Evolutionary conservation across 2,329 filamentous ascomycete genomes (phyloP), one percentile per base, ranked within the genome.

Genomic region (Botrytis squamosa): DNA sequence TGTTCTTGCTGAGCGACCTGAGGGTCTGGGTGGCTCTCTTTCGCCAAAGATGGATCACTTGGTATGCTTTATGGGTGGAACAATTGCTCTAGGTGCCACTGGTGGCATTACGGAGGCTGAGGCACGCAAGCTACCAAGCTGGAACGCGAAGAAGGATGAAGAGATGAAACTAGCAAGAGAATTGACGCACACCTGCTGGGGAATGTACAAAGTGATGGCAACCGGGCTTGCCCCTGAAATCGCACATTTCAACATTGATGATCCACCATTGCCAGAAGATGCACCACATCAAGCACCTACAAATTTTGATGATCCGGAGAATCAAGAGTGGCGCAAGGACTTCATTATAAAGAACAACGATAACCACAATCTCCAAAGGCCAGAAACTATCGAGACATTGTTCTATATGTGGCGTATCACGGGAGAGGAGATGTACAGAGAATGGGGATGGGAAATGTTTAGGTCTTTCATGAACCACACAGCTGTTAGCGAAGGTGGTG

Each of bases 321-420:
- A 84, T 38, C 90, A 89, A 1, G 81, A 85, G 70, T 97, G 94
- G 92, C 90, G 90, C 75, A 84, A 90, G 73, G 96, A 98, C 81
- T 95, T 92, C 79, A 84, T 89, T 25, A 91, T 99, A 80, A 93
- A 97, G 81, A 78, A 85, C n/a, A 87, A 89, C n/a, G 96, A 99
- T 82, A 85, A 88, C 70, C 96, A 98, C 84, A 99, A 99, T 81
- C 86, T 99, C 49, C 96, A 98, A 83, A 89, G 96, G 46, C 96
- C 96, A 0, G 96, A 99, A 85, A 98, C 96, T 0, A 91, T 98
- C n/a, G 96, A 99, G 84, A 95, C 91, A 74, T 85, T 99, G 75
- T 95, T 99, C 80, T 97, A 98, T 85, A 97, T 99, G 94, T 99
- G 95, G 92, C 91, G 96, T 76, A 97, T 99, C 82, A 99, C 96